These are phyloP conservation scores for Globisporangium polare DNA, from an alignment of 352 stramenopile genomes.

Conservation along the genomic window DNA sequence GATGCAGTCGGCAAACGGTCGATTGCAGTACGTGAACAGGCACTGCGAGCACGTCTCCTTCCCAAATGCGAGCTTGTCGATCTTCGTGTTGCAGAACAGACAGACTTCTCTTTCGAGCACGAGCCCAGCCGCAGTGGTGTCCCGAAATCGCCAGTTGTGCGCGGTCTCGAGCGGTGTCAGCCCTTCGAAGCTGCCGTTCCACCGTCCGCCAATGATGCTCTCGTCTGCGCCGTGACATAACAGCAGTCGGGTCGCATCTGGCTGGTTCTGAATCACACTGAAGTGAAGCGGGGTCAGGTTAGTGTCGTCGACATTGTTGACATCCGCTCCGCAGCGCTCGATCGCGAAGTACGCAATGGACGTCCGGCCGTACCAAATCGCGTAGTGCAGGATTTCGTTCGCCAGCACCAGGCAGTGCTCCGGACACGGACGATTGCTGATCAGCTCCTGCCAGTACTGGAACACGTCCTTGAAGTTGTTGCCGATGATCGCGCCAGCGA, in stretches of 20 bases:
- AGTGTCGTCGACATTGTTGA: constrained; percentile 70
- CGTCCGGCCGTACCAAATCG: constrained; percentile 63
- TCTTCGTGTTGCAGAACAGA: constrained; percentile 74
- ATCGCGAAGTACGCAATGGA: constrained; percentile 64
- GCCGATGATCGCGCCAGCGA: constrained; percentile 34
- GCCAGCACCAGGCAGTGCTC: constrained; percentile 39
- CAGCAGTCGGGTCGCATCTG: constrained; percentile 67
- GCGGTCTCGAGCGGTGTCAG: constrained; percentile 59
- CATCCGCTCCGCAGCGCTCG: constrained; percentile 50
- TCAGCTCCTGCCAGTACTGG: constrained; percentile 43
- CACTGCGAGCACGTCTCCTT: constrained; percentile 51
- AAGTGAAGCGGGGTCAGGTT: constrained; percentile 76
- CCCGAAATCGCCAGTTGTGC: constrained; percentile 57
- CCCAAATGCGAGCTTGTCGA: constrained; percentile 55
- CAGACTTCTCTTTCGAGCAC: constrained; percentile 74
- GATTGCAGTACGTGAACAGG: constrained; percentile 52
- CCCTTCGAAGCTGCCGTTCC: constrained; percentile 25
- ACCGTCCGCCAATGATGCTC: constrained; percentile 24
- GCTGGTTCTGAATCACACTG: constrained; percentile 70
- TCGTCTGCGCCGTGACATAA: constrained; percentile 48
- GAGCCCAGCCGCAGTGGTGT: constrained; percentile 57
- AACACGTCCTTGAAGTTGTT: constrained; percentile 36
- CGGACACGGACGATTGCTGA: constrained; percentile 18
- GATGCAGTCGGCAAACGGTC: constrained; percentile 44
- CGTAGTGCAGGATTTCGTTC: constrained; percentile 79